Evolutionary conservation across 2,329 filamentous ascomycete genomes (phyloP).

Genomic region (Colletotrichum orbiculare): DNA sequence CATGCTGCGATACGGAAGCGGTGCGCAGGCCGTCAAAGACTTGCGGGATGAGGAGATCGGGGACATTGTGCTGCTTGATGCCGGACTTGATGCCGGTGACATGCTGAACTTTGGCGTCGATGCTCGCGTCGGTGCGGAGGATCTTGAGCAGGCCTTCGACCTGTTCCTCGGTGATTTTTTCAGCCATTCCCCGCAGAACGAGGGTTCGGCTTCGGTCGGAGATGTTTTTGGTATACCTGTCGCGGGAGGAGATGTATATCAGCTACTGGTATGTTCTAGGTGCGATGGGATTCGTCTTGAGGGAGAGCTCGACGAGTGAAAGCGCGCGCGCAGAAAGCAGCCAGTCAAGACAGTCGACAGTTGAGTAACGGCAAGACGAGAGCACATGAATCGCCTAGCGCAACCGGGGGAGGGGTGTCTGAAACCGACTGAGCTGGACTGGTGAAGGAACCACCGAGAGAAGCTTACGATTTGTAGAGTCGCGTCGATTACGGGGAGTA

Average conservation of each 20-base stretch:
- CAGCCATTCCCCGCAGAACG: constrained; percentile 56
- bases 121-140: constrained; percentile 70
- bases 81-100: constrained; percentile 83
- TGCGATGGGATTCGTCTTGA: background rate
- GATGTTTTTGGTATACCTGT: constrained; percentile 8
- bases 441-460: background rate
- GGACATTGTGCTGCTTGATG: constrained; percentile 93
- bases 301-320: background rate
- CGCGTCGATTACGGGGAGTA: constrained; percentile 8
- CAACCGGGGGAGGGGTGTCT: constrained; percentile 18
- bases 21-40: constrained; percentile 86
- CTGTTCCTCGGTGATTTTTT: constrained; percentile 69
- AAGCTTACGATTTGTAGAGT: constrained; percentile 27
- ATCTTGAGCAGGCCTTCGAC: constrained; percentile 64
- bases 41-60: constrained; percentile 74
- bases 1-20: constrained; percentile 81
- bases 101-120: constrained; percentile 77
- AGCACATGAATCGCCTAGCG: constrained; percentile 24
- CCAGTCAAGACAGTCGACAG: constrained; percentile 1
- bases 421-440: constrained; percentile 20
- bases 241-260: constrained; percentile 9
- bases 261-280: constrained; percentile 11
- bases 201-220: constrained; percentile 20
- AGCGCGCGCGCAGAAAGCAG: constrained; percentile 1
- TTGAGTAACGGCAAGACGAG: constrained; percentile 8